A percentile compares a stretch with the other conserved stretches of the same genome.
These are phyloP conservation scores for Rhizopus delemar DNA, from an alignment of 371 early-diverging fungal species.

Conservation along the genomic window DNA sequence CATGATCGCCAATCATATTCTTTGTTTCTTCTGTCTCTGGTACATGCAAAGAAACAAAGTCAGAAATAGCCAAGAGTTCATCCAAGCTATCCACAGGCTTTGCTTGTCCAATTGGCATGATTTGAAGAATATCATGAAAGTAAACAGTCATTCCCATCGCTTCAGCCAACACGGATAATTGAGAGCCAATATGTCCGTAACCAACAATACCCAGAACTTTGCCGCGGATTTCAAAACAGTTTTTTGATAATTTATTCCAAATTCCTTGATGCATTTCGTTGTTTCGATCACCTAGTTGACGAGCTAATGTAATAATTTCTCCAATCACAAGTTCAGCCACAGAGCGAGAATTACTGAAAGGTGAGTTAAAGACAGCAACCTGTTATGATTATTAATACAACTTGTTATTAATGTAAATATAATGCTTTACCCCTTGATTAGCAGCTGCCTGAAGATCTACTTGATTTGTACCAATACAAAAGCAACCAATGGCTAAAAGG, in stretches of 20 bases:
- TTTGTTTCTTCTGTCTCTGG: conserved; percentile 95
- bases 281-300: conserved; percentile 92
- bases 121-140: conserved; percentile 86
- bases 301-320: conserved; percentile 85
- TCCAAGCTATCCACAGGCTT: conserved; percentile 58
- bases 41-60: conserved; percentile 94
- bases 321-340: conserved; percentile 93
- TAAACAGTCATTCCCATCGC: conserved; percentile 90
- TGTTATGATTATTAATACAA: conserved; percentile 16
- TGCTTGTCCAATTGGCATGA: conserved; percentile 94
- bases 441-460: conserved; percentile 91
- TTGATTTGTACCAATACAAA: conserved; percentile 98
- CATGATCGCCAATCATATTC: conserved; percentile 88
- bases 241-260: conserved; percentile 90
- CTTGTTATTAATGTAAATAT: no score
- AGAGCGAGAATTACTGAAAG: conserved; percentile 87
- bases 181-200: conserved; percentile 97
- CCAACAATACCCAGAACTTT: conserved; percentile 95
- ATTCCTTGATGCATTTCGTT: conserved; percentile 87
- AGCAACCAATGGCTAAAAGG: conserved; percentile 92
- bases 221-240: conserved; percentile 91
- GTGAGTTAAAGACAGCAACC: conserved; percentile 96
- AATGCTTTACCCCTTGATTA: conserved; percentile 73
- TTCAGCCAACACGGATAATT: conserved; percentile 94
- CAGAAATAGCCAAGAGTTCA: conserved; percentile 76